Base-by-base conservation (phyloP, 2,329 filamentous ascomycete species). In the Fusarium globosum region DNA sequence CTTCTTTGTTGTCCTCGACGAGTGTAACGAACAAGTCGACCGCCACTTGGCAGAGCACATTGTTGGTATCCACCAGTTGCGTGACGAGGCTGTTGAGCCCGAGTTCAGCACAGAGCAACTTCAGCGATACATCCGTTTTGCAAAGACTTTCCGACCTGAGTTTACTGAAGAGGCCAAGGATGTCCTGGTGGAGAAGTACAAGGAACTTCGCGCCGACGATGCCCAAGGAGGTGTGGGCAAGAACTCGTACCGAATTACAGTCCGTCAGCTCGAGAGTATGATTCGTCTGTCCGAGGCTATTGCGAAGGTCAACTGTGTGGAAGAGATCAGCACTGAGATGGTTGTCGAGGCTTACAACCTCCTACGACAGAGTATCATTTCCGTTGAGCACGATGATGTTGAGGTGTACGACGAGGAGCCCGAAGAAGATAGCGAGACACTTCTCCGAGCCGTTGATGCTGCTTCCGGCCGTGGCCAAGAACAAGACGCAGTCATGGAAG, bases 241-340 rank as follows among this genome's bases (percentile, higher is more conserved):
- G 79, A 98, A 98, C 84, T 97, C 94, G 73, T 99, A 99, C 86
- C 92, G 96, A 68, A 99, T 99, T 81, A 99, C 96, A 0, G 96
- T 99, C 56, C 91, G 96, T 80, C 96, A 99, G 82, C 88, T 99
- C 5, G 96, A 99, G 84, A 96, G 93, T 80, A 91, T 99, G 88
- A 98, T 99, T 75, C 94, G 96, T 73, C 86, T 99, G 63, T 96
- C 93, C 61, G 96, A 99, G 83, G 96, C 96, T n/a, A 98, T 99
- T 75, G 96, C 96, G 66, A 98, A 98, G 83, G 94, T 95, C 66
- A 98, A 97, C 81, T 99, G 96, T 80, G 94, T 97, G 20, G 93
- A 96, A 77, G 95, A 98, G 72, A 93, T 99, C 69, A 91, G 91
- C 0, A 88, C 93, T 3, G 89, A 90, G 1, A 97, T 98, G 83